Percentiles rank a stretch among this genome's conserved stretches.
These are phyloP conservation scores for Hsuehochloa calcarea DNA, from an alignment of 176 grass and related monocot species.

Conservation along the genomic window DNA sequence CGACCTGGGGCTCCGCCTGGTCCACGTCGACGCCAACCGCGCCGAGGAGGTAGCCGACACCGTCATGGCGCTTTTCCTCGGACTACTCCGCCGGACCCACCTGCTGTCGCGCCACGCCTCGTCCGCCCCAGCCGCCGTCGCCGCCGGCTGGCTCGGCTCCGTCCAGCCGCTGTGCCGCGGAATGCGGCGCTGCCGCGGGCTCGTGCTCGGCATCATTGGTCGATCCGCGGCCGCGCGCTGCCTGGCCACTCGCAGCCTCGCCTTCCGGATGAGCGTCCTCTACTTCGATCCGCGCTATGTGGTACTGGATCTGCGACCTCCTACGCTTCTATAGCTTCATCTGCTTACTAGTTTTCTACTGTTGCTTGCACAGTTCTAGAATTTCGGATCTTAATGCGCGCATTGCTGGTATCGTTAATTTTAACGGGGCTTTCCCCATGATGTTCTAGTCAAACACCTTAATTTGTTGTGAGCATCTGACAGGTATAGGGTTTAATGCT, in stretches of 20 bases:
- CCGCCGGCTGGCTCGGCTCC: conserved; percentile 66
- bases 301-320: conserved; percentile 45
- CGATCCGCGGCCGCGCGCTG: conserved; percentile 74
- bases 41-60: conserved; percentile 95
- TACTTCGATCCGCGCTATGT: conserved; percentile 77
- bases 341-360: not conserved
- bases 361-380: not conserved
- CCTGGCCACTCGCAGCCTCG: conserved; percentile 87
- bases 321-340: not conserved
- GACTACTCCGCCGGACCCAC: conserved; percentile 77
- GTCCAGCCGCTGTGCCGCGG: conserved; percentile 80
- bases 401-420: not conserved
- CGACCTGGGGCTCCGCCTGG: conserved; percentile 78
- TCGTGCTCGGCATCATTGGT: conserved; percentile 87
- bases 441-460: not conserved
- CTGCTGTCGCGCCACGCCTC: conserved; percentile 75
- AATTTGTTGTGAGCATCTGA: not conserved
- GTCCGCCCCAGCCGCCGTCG: conserved; percentile 51
- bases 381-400: conserved; percentile 5
- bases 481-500: not conserved
- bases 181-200: conserved; percentile 89
- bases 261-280: conserved; percentile 91
- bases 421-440: not conserved
- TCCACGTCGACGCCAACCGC: conserved; percentile 80
- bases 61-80: conserved; percentile 90